Conservation (phyloP, 2,329 filamentous ascomycete genomes). For the Grosmannia clavigera region DNA sequence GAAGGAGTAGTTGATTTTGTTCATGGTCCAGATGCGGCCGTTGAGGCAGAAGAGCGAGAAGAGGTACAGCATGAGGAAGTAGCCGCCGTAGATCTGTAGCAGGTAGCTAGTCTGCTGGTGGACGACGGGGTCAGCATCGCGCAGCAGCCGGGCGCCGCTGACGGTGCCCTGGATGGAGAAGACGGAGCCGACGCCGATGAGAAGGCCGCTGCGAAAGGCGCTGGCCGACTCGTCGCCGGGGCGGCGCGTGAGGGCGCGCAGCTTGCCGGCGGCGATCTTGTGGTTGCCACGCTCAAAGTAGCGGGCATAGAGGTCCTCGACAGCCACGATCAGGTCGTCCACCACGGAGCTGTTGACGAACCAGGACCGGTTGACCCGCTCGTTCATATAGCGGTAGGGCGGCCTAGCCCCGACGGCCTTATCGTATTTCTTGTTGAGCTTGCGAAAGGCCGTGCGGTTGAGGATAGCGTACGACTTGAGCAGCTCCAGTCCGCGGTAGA, state of each 20-base stretch:
- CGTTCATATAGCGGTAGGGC: conserved; percentile 70
- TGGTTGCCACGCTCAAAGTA: conserved; percentile 92
- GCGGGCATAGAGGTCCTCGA: conserved; percentile 84
- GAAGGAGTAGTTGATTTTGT: conserved; percentile 91
- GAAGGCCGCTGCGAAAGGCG: conserved; percentile 49
- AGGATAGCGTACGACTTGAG: conserved; percentile 83
- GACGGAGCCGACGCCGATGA: conserved; percentile 55
- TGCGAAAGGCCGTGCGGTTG: conserved; percentile 87
- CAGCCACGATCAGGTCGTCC: conserved; percentile 64
- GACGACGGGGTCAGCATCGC: conserved; percentile 34
- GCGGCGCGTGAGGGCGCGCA: conserved; percentile 58
- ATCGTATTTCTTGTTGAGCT: conserved; percentile 98
- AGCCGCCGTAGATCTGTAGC: conserved; percentile 84
- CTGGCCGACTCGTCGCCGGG: conserved; percentile 42
- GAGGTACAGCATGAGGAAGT: conserved; percentile 72
- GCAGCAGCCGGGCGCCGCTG: conserved; percentile 42
- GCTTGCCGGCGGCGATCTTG: conserved; percentile 79
- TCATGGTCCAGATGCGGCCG: conserved; percentile 68
- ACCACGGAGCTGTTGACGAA: conserved; percentile 84
- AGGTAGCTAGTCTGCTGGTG: conserved; percentile 51
- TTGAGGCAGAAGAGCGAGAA: conserved; percentile 76
- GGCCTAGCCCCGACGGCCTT: conserved; percentile 74
- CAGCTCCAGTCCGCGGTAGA: conserved; percentile 81
- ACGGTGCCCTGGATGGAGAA: conserved; percentile 55
- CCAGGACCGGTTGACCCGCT: conserved; percentile 80